Conservation (phyloP, 805 yeast genomes). For the Suhomyces xylopsoci region DNA sequence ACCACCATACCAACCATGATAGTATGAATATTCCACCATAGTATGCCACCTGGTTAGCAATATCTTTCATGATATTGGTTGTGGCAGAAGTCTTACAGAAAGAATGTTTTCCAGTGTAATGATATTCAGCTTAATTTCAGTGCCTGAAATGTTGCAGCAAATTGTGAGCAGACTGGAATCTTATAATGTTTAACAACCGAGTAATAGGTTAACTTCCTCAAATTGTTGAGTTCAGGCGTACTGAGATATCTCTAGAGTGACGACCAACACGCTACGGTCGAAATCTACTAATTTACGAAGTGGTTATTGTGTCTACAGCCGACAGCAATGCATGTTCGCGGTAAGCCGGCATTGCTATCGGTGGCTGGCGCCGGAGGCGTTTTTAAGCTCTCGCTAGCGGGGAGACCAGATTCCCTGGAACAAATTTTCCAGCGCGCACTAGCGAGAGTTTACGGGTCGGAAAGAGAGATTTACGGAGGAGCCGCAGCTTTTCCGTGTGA, state of each 20-base stretch:
- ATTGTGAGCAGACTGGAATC: background rate
- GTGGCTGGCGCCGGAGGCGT: background rate
- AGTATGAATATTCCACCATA: background rate
- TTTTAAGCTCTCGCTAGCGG: background rate
- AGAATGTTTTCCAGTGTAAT: background rate
- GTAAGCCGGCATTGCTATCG: background rate
- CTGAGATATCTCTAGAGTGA: background rate
- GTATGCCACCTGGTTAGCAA: background rate
- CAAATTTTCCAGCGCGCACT: background rate
- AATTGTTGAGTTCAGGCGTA: background rate
- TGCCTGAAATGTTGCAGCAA: background rate
- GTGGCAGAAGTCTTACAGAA: background rate
- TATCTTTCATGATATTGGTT: background rate
- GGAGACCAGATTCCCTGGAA: background rate
- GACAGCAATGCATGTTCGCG: background rate
- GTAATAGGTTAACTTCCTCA: background rate
- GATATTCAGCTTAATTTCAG: background rate
- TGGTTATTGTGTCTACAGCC: background rate
- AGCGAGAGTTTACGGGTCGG: background rate
- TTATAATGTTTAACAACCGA: background rate
- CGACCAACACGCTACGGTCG: background rate
- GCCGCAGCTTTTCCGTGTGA: background rate
- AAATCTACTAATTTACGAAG: background rate
- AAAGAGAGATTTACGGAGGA: background rate
- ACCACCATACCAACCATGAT: conserved; percentile 32